Percentiles rank a stretch among this genome's conserved stretches.
Evolutionary conservation across 2,329 filamentous ascomycete species (phyloP).

Genomic region (Penicillium sp.): DNA sequence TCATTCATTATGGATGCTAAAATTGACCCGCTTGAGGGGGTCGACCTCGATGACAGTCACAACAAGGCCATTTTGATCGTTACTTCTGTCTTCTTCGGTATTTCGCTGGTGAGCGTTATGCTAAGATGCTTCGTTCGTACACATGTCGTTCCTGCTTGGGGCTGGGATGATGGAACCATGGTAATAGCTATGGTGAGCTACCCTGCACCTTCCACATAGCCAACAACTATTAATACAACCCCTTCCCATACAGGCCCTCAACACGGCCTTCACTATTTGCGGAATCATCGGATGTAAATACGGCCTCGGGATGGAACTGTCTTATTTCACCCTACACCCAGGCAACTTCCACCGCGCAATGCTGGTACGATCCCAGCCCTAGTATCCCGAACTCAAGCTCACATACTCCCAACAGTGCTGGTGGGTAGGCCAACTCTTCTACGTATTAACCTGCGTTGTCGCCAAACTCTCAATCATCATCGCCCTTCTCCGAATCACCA

Average conservation of each 20-base stretch:
- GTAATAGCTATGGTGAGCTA: conserved; percentile 30
- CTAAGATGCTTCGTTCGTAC: conserved; percentile 46
- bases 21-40: not conserved
- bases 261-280: conserved; percentile 30
- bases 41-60: conserved; percentile 14
- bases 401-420: conserved; percentile 34
- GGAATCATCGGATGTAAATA: conserved; percentile 28
- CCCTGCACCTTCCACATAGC: too few relatives aligned
- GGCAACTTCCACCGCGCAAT: conserved; percentile 25
- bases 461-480: conserved; percentile 53
- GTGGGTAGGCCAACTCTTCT: conserved; percentile 55
- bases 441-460: conserved; percentile 48
- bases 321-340: conserved; percentile 20
- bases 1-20: conserved; percentile 13
- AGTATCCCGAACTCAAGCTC: not conserved
- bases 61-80: conserved; percentile 27
- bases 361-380: conserved; percentile 20
- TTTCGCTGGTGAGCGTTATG: conserved; percentile 41
- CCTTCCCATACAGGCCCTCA: conserved; percentile 20
- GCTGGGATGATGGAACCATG: conserved; percentile 39
- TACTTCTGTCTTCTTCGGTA: conserved; percentile 40
- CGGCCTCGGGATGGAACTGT: conserved; percentile 24
- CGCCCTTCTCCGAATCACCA: conserved; percentile 53
- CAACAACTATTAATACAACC: not conserved
- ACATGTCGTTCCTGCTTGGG: conserved; percentile 40